Evolutionary conservation across 1,139 yeast genomes (phyloP).

Genomic region (Zygoascus hellenicus): DNA sequence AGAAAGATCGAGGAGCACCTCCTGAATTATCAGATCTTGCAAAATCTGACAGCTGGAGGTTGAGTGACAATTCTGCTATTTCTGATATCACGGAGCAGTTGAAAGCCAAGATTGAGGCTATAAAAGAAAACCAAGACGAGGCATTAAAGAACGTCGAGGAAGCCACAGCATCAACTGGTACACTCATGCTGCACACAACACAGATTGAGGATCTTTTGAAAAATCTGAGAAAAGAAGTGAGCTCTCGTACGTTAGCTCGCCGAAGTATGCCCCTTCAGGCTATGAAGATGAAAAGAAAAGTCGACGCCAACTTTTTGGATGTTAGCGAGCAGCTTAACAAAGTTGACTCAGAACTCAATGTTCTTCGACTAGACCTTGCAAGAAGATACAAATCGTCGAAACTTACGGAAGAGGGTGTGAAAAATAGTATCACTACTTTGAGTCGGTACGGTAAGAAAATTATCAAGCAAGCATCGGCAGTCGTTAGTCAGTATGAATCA

Average conservation of each 20-base stretch:
- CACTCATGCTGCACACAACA: not conserved
- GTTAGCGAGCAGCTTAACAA: slow-evolving; percentile 8
- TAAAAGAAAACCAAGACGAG: not conserved
- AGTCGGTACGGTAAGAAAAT: slow-evolving; percentile 8
- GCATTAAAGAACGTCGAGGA: not conserved
- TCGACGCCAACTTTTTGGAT: slow-evolving; percentile 4
- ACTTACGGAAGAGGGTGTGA: slow-evolving; percentile 17
- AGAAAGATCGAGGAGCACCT: not conserved
- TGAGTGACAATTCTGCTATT: slow-evolving; percentile 1
- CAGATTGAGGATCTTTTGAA: slow-evolving; percentile 19
- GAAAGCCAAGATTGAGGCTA: not conserved
- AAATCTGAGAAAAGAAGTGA: slow-evolving; percentile 16
- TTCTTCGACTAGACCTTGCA: slow-evolving; percentile 20
- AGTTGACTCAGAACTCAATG: slow-evolving; percentile 18
- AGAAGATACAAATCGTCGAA: slow-evolving; percentile 12
- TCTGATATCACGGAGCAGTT: not conserved
- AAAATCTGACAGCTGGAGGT: not conserved
- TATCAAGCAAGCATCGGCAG: slow-evolving; percentile 5
- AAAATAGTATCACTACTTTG: slow-evolving; percentile 8
- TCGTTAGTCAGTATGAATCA: slow-evolving; percentile 1
- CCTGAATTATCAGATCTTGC: not conserved
- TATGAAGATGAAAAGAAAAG: slow-evolving; percentile 23
- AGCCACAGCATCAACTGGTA: not conserved
- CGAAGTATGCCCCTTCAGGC: slow-evolving; percentile 26
- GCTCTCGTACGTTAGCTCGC: slow-evolving; percentile 18